Evolutionary conservation across 257 asterid species (phyloP).

Genomic region (Solanum raphanifolium): DNA sequence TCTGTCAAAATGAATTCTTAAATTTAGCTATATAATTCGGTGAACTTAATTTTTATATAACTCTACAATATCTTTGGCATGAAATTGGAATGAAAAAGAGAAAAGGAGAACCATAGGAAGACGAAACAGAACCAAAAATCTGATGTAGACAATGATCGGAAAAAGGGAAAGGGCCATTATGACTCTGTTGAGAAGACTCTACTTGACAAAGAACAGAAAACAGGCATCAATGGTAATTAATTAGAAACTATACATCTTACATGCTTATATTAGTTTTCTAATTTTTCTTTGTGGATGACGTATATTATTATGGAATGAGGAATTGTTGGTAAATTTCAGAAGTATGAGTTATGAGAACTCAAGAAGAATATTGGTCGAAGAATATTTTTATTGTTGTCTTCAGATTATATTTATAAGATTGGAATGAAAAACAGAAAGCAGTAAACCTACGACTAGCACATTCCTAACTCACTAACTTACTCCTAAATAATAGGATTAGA

Average conservation of each 20-base stretch:
- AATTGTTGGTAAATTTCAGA: too few relatives aligned
- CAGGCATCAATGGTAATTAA: background rate
- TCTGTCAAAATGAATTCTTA: background rate
- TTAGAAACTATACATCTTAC: background rate
- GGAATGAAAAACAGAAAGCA: background rate
- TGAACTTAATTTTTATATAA: background rate
- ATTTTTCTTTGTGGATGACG: background rate
- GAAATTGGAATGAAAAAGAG: too few relatives aligned
- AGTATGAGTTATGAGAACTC: background rate
- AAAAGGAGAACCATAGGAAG: background rate
- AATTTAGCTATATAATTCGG: background rate
- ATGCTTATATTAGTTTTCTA: background rate
- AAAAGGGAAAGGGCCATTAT: background rate
- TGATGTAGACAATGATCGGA: background rate
- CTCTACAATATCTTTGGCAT: background rate
- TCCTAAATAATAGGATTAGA: background rate
- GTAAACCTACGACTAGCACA: background rate
- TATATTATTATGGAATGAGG: background rate
- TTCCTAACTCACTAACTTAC: background rate
- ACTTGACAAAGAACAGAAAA: background rate
- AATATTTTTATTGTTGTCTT: background rate
- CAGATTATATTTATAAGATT: background rate
- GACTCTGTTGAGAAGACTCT: too few relatives aligned
- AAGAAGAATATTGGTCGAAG: background rate
- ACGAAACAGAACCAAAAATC: background rate